A percentile compares a stretch with the other conserved stretches of the same genome.
Evolutionary conservation across 2,329 filamentous ascomycete species (phyloP).

Genomic region (Trichoderma breve): DNA sequence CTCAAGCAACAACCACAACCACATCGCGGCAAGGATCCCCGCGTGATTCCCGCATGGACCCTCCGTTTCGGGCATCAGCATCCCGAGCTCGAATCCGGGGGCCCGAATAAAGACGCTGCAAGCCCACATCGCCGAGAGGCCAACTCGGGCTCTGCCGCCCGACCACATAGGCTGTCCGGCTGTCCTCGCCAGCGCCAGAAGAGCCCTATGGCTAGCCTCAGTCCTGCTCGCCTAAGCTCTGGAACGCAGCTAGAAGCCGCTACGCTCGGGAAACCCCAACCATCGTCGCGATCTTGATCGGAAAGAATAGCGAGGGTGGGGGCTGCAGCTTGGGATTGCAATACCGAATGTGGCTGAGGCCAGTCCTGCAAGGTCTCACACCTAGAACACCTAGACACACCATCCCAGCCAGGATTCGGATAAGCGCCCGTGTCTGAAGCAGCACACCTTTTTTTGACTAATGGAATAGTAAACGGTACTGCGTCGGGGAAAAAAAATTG

Average conservation of each 20-base stretch:
- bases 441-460: not conserved
- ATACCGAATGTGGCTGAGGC: conserved; percentile 17
- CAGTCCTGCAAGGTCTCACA: conserved; percentile 3
- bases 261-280: conserved; percentile 11
- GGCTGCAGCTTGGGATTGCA: conserved; percentile 19
- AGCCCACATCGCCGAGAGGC: not conserved
- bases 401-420: not conserved
- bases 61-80: conserved; percentile 4
- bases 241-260: conserved; percentile 18
- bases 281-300: conserved; percentile 19
- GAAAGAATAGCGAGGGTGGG: conserved; percentile 19
- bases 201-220: conserved; percentile 1
- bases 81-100: conserved; percentile 2
- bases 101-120: not conserved
- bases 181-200: not conserved
- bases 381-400: not conserved
- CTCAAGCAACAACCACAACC: not conserved
- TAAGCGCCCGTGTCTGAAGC: not conserved
- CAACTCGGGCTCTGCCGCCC: conserved; percentile 1
- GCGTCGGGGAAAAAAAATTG: not conserved
- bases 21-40: not conserved
- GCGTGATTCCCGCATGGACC: not conserved
- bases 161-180: not conserved
- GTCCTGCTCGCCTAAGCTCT: conserved; percentile 1
- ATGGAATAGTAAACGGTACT: not conserved